phyloP scores from a whole-genome alignment of 345 rosid species.

The Pistacia vera region DNA sequence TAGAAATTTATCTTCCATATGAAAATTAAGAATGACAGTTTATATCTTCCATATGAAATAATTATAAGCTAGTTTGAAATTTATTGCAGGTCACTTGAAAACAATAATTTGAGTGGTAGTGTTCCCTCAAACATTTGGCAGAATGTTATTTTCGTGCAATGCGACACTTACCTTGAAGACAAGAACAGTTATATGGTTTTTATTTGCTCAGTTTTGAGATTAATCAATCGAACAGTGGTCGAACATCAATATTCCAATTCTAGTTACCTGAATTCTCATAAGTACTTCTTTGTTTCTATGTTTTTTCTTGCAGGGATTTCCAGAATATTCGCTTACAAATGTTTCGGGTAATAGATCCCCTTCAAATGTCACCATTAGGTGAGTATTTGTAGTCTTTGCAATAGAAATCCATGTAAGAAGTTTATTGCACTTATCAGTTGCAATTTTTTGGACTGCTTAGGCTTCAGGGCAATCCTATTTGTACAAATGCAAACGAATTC shows the following conservation, averaged over 20 bases:
- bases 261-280: neutral
- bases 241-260: neutral
- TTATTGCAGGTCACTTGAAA: slow-evolving; percentile 40
- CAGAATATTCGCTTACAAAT: slow-evolving; percentile 44
- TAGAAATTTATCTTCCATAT: no score
- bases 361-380: slow-evolving; percentile 53
- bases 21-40: no score
- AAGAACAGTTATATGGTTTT: neutral
- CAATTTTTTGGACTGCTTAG: slow-evolving; percentile 32
- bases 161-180: slow-evolving; percentile 40
- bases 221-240: no score
- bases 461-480: slow-evolving; percentile 65
- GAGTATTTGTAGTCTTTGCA: slow-evolving; percentile 5
- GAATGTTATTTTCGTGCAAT: slow-evolving; percentile 22
- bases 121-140: slow-evolving; percentile 50
- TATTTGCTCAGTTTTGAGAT: neutral
- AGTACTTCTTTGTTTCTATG: neutral
- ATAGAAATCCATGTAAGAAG: neutral
- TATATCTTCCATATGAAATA: no score
- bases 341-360: slow-evolving; percentile 51
- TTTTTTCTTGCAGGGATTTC: slow-evolving; percentile 49
- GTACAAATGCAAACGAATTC: slow-evolving; percentile 36
- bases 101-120: slow-evolving; percentile 45
- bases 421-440: neutral
- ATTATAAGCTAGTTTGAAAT: neutral